phyloP scores from a whole-genome alignment of 2,329 filamentous ascomycete genomes.

The Eurotiales sp. region DNA sequence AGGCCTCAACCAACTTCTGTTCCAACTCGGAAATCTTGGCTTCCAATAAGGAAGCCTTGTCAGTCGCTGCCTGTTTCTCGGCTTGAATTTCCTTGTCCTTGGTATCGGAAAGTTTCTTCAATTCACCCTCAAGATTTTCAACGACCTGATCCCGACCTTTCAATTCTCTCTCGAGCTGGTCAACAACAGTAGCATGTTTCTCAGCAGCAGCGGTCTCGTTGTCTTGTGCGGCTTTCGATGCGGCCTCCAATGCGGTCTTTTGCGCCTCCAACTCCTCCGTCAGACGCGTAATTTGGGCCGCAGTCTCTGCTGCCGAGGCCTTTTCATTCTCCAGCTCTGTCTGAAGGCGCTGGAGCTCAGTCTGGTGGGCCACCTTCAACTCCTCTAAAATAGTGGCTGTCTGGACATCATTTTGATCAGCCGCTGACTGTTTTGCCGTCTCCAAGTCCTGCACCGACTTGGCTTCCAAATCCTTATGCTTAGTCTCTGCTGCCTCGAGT shows the following conservation, averaged over 20 bases:
- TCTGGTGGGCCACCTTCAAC: constrained; percentile 33
- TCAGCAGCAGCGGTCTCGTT: constrained; percentile 31
- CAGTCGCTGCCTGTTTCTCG: constrained; percentile 30
- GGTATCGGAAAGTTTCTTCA: constrained; percentile 29
- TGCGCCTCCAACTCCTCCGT: constrained; percentile 31
- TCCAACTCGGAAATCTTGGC: constrained; percentile 35
- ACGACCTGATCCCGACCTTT: constrained; percentile 35
- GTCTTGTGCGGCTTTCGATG: constrained; percentile 23
- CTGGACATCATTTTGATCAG: constrained; percentile 34
- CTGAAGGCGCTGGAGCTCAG: constrained; percentile 33
- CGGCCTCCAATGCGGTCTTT: constrained; percentile 26
- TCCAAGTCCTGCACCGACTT: constrained; percentile 36
- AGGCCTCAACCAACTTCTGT: constrained; percentile 30
- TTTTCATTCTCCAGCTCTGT: constrained; percentile 33
- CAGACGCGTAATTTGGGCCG: constrained; percentile 27
- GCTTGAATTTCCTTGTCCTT: constrained; percentile 36
- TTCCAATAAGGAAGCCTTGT: constrained; percentile 28
- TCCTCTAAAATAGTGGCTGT: constrained; percentile 33
- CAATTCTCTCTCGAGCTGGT: constrained; percentile 28
- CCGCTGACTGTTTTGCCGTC: constrained; percentile 33
- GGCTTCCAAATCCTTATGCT: constrained; percentile 35
- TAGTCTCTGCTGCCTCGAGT: constrained; percentile 33
- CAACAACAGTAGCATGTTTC: constrained; percentile 11
- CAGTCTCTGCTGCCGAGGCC: constrained; percentile 25
- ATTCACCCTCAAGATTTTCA: constrained; percentile 37